A percentile compares a stretch with the other conserved stretches of the same genome.
These are phyloP conservation scores for Tricholoma matsutake DNA, from an alignment of 768 basidiomycete species.

Conservation along the genomic window DNA sequence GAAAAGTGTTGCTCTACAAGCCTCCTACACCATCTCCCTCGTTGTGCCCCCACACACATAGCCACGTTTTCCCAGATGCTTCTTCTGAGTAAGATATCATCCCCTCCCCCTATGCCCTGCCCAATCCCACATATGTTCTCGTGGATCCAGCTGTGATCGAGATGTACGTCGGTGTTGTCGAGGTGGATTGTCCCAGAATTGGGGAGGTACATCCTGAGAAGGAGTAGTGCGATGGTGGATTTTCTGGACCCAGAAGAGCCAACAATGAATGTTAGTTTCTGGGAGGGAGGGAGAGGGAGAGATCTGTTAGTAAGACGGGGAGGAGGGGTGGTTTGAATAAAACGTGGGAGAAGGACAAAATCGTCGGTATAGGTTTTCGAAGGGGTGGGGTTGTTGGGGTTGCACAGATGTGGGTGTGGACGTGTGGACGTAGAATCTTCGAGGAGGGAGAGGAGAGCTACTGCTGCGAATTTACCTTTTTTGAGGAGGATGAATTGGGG, in stretches of 20 bases:
- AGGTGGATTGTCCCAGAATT: slow-evolving; percentile 61
- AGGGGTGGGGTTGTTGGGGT: too few relatives aligned
- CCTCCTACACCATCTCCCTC: slow-evolving; percentile 72
- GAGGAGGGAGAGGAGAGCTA: too few relatives aligned
- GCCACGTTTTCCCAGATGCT: slow-evolving; percentile 83
- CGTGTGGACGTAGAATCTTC: too few relatives aligned
- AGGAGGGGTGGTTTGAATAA: too few relatives aligned
- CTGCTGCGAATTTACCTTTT: too few relatives aligned
- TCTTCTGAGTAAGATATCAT: slow-evolving; percentile 79
- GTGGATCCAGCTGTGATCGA: not conserved
- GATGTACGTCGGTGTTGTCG: slow-evolving; percentile 69
- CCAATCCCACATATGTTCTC: slow-evolving; percentile 71
- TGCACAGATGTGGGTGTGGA: too few relatives aligned
- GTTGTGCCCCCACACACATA: slow-evolving; percentile 53
- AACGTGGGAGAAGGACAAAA: too few relatives aligned
- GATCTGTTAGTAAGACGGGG: slow-evolving; percentile 58
- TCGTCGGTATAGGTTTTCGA: too few relatives aligned
- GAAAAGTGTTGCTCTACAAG: slow-evolving; percentile 79
- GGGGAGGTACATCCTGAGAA: slow-evolving; percentile 77
- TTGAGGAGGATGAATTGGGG: too few relatives aligned
- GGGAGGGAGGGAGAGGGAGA: slow-evolving; percentile 67
- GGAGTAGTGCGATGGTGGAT: slow-evolving; percentile 80
- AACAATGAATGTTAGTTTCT: slow-evolving; percentile 92
- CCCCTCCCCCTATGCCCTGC: slow-evolving; percentile 50
- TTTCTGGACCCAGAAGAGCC: slow-evolving; percentile 92